phyloP scores from a whole-genome alignment of 2,329 filamentous ascomycete species.

The Pseudopyricularia cyperi region DNA sequence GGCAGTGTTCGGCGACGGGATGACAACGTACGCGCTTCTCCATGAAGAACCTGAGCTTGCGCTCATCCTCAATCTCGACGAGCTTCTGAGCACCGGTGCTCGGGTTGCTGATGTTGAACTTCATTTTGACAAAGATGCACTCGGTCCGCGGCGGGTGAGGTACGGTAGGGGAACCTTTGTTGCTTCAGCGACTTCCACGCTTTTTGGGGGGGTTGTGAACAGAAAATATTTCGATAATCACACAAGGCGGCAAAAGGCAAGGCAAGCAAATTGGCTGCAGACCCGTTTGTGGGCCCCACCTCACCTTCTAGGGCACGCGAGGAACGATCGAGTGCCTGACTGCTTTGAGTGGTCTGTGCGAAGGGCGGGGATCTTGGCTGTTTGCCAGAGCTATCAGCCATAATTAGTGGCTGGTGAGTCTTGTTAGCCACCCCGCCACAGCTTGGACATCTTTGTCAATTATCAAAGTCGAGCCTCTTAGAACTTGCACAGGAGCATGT shows the following conservation, averaged over 20 bases:
- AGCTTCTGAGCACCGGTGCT: conserved; percentile 99
- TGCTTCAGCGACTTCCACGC: neutral
- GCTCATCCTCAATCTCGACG: conserved; percentile 98
- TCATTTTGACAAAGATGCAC: conserved; percentile 4
- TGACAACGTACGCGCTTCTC: conserved; percentile 10
- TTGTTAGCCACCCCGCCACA: no score
- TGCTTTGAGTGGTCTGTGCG: conserved; percentile 4
- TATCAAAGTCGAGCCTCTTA: no score
- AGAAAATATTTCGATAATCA: neutral
- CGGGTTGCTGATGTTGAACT: conserved; percentile 70
- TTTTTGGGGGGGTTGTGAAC: neutral
- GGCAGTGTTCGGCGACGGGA: conserved; percentile 4
- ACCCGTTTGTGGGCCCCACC: neutral
- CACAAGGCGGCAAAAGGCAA: neutral
- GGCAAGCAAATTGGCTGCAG: neutral
- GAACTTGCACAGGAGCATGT: no score
- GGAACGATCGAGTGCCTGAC: neutral
- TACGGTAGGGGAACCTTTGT: neutral
- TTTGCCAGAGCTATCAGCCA: no score
- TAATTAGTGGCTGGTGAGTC: no score
- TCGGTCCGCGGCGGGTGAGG: neutral
- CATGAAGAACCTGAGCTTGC: conserved; percentile 71
- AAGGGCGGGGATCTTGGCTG: no score
- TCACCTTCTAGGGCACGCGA: neutral
- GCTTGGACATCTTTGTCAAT: no score